A percentile compares a stretch with the other conserved stretches of the same genome.
Conservation (phyloP, 306 rosid genomes). For the Morella rubra region DNA sequence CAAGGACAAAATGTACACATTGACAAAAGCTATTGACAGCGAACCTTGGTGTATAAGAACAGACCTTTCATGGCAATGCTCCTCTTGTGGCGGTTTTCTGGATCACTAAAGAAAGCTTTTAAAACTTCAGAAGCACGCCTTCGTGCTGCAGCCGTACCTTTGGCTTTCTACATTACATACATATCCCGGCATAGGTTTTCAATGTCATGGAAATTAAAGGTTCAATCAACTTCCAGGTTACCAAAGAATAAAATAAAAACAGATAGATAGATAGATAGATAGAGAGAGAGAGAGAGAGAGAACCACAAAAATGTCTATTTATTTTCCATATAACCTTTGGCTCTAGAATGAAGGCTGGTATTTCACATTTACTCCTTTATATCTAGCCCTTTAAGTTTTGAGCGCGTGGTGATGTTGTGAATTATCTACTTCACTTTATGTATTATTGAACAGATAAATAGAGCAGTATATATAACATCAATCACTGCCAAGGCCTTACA, state of each 20-base stretch:
- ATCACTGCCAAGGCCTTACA: too few relatives aligned
- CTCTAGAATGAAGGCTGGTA: neutral
- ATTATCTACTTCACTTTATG: neutral
- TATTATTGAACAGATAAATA: too few relatives aligned
- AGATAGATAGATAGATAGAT: too few relatives aligned
- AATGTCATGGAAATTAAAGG: conserved; percentile 1
- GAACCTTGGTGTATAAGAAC: conserved; percentile 13
- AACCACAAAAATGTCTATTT: neutral
- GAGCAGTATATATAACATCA: too few relatives aligned
- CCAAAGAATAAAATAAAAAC: neutral
- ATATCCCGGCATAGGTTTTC: neutral
- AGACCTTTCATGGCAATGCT: conserved; percentile 87
- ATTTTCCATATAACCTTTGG: neutral
- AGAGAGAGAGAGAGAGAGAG: neutral
- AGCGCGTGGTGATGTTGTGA: neutral
- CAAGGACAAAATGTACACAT: neutral
- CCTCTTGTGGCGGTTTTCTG: conserved; percentile 80
- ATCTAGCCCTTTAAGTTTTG: neutral
- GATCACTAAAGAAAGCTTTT: conserved; percentile 84
- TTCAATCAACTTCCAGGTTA: neutral
- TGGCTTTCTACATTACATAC: conserved; percentile 63
- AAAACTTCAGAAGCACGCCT: conserved; percentile 68
- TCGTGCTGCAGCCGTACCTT: conserved; percentile 83
- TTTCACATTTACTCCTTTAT: neutral
- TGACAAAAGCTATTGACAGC: conserved; percentile 4